Percentiles rank a stretch among this genome's conserved stretches.
Conservation (phyloP, 306 rosid genomes). For the Quercus glauca region DNA sequence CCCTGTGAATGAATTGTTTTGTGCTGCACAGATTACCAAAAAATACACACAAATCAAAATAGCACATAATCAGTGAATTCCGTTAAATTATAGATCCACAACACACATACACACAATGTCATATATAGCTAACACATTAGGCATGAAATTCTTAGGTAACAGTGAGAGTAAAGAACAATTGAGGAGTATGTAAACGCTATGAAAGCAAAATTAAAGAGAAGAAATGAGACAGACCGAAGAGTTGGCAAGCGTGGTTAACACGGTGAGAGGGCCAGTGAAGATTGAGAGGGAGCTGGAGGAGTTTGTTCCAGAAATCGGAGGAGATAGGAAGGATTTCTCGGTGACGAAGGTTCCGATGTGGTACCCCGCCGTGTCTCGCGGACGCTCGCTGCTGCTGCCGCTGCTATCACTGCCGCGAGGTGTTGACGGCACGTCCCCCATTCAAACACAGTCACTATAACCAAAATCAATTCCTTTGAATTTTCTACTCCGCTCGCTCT, state of each 20-base stretch:
- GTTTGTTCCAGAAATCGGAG: constrained; percentile 90
- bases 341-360: constrained; percentile 81
- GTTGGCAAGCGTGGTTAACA: constrained; percentile 82
- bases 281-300: constrained; percentile 78
- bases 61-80: neutral
- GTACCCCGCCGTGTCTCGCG: constrained; percentile 81
- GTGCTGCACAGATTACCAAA: constrained; percentile 39
- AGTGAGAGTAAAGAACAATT: too few species aligned
- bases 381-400: constrained; percentile 31
- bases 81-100: too few species aligned
- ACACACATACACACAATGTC: too few species aligned
- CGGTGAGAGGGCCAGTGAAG: constrained; percentile 74
- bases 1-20: constrained; percentile 69
- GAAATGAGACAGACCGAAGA: constrained; percentile 36
- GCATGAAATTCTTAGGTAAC: too few species aligned
- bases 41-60: neutral
- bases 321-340: constrained; percentile 67
- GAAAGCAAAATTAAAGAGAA: constrained; percentile 7
- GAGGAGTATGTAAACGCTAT: neutral
- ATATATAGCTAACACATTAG: too few species aligned
- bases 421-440: constrained; percentile 90
- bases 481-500: too few species aligned
- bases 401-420: constrained; percentile 32
- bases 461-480: too few species aligned
- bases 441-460: constrained; percentile 10